Percentiles rank a stretch among this genome's conserved stretches.
phyloP scores from a whole-genome alignment of 495 filamentous ascomycete genomes.

The Penicillium malachiteum region DNA sequence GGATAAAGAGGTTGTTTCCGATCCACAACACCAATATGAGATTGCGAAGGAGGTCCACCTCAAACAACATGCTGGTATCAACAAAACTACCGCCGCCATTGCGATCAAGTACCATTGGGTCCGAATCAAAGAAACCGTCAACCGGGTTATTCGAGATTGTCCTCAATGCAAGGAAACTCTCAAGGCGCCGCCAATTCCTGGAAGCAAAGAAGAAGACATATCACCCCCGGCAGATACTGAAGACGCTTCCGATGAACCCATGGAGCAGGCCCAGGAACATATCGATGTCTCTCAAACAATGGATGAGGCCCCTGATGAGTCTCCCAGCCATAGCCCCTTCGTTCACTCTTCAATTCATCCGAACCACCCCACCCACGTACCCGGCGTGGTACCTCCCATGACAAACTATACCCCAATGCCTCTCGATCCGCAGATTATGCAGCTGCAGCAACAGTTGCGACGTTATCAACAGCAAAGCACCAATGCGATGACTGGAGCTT shows the following conservation, averaged over 20 bases:
- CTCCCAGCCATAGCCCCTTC: slow-evolving; percentile 37
- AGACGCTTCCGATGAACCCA: slow-evolving; percentile 17
- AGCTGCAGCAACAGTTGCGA: slow-evolving; percentile 39
- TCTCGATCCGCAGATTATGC: slow-evolving; percentile 48
- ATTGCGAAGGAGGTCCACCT: slow-evolving; percentile 77
- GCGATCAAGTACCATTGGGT: slow-evolving; percentile 97
- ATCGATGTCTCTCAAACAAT: slow-evolving; percentile 29
- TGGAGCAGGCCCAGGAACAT: slow-evolving; percentile 16
- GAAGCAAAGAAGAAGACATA: slow-evolving; percentile 27
- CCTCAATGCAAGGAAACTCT: slow-evolving; percentile 81
- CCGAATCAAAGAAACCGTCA: slow-evolving; percentile 97
- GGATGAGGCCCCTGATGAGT: slow-evolving; percentile 32
- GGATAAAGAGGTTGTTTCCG: slow-evolving; percentile 94
- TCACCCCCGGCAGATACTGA: slow-evolving; percentile 22
- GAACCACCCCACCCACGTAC: slow-evolving; percentile 25
- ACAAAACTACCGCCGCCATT: slow-evolving; percentile 94
- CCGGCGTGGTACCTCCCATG: slow-evolving; percentile 36
- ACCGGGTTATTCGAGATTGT: slow-evolving; percentile 89
- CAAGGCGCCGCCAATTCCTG: slow-evolving; percentile 50
- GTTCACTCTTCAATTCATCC: slow-evolving; percentile 24
- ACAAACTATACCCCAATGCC: slow-evolving; percentile 41
- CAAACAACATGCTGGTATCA: slow-evolving; percentile 87
- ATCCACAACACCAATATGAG: slow-evolving; percentile 88
- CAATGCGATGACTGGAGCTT: slow-evolving; percentile 30
- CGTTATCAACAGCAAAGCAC: slow-evolving; percentile 26